Evolutionary conservation across 2,329 filamentous ascomycete species (phyloP).

Genomic region (Westerdykella sp.): DNA sequence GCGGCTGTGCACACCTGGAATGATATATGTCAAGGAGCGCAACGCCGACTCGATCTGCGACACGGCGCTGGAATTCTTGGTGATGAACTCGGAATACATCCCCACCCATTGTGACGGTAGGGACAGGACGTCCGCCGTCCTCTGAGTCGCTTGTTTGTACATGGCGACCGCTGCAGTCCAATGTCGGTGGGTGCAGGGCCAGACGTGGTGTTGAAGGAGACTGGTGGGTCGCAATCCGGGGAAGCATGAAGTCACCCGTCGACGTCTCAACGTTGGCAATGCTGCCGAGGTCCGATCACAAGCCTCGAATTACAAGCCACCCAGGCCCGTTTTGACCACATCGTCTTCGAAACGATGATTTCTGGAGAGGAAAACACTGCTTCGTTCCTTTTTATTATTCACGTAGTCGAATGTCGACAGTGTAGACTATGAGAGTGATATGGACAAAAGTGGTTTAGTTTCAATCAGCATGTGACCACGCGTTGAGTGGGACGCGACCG

Average conservation of each 20-base stretch:
- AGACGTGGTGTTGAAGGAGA: slow-evolving; percentile 18
- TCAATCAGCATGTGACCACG: slow-evolving; percentile 22
- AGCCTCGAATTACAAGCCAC: slow-evolving; percentile 2
- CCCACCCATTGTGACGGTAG: slow-evolving; percentile 60
- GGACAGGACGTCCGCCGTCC: slow-evolving; percentile 46
- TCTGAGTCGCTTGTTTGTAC: slow-evolving; percentile 36
- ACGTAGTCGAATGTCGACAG: too few species aligned
- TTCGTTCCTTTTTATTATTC: too few species aligned
- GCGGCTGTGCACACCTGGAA: slow-evolving; percentile 58
- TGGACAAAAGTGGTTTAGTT: slow-evolving; percentile 4
- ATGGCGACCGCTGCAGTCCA: slow-evolving; percentile 21
- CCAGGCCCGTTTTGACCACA: not conserved
- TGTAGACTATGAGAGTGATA: too few species aligned
- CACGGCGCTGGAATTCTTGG: slow-evolving; percentile 88
- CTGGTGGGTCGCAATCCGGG: slow-evolving; percentile 13
- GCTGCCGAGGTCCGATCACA: slow-evolving; percentile 29
- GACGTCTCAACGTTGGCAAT: slow-evolving; percentile 5
- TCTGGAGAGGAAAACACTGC: too few species aligned
- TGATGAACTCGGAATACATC: slow-evolving; percentile 84
- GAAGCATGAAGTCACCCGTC: slow-evolving; percentile 25
- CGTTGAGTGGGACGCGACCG: slow-evolving; percentile 3
- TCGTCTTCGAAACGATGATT: not conserved
- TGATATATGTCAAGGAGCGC: slow-evolving; percentile 89
- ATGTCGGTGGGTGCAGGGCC: slow-evolving; percentile 7
- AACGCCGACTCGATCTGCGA: slow-evolving; percentile 92